Evolutionary conservation across 1,139 yeast species (phyloP).

Genomic region (Hyphopichia pseudoburtonii): DNA sequence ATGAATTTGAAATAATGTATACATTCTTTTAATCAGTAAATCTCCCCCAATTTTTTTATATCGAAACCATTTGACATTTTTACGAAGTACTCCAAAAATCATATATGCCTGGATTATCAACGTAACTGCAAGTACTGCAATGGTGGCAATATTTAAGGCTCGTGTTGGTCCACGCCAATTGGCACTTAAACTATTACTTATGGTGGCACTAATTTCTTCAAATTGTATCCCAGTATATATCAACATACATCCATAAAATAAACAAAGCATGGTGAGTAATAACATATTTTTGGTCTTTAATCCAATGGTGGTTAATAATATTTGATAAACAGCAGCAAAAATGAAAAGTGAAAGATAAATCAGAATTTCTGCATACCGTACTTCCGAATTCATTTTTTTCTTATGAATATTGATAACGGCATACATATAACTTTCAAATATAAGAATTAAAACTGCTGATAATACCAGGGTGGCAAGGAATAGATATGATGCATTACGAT

Average conservation of each 20-base stretch:
- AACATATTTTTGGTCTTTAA: constrained; percentile 42
- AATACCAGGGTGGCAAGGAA: constrained; percentile 28
- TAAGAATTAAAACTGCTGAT: constrained; percentile 30
- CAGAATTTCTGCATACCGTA: constrained; percentile 22
- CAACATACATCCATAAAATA: constrained; percentile 49
- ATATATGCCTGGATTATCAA: constrained; percentile 32
- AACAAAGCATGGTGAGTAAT: constrained; percentile 40
- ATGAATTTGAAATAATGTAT: constrained; percentile 43
- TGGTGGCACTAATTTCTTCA: constrained; percentile 36
- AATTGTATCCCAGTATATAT: constrained; percentile 53
- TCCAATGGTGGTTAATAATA: constrained; percentile 43
- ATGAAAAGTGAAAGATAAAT: constrained; percentile 25
- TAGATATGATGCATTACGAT: constrained; percentile 15
- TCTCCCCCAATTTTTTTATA: constrained; percentile 56
- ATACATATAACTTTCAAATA: constrained; percentile 34
- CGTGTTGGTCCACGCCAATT: constrained; percentile 28
- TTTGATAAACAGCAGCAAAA: constrained; percentile 24
- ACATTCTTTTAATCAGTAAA: constrained; percentile 38
- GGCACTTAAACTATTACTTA: constrained; percentile 18
- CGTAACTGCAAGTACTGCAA: constrained; percentile 44
- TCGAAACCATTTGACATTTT: constrained; percentile 49
- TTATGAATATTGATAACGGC: constrained; percentile 36
- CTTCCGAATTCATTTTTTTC: constrained; percentile 14
- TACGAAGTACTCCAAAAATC: constrained; percentile 34
- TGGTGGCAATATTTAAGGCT: constrained; percentile 47